phyloP scores from a whole-genome alignment of 805 yeast genomes.

The Groenewaldozyma salmanticensis region DNA sequence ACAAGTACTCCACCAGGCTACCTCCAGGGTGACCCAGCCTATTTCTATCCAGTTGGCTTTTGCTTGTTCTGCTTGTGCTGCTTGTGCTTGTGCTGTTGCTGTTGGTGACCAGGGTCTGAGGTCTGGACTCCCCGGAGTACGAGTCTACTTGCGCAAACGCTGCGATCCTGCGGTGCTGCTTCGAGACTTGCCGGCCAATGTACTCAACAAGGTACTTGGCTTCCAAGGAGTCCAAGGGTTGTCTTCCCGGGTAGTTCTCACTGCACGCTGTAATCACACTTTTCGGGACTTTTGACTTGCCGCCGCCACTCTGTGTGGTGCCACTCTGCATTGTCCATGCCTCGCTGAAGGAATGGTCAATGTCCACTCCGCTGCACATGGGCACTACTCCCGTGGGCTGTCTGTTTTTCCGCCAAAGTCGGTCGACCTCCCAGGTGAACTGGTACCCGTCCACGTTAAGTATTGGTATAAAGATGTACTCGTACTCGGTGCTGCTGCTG shows the following conservation, averaged over 20 bases:
- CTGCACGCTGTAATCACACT: conserved; percentile 48
- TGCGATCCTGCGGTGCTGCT: no score
- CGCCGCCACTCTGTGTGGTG: conserved; percentile 21
- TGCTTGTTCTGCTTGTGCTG: no score
- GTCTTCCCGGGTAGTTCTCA: conserved; percentile 73
- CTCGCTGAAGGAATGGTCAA: conserved; percentile 69
- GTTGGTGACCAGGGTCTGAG: no score
- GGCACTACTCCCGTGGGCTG: conserved; percentile 62
- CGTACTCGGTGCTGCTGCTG: conserved; percentile 39
- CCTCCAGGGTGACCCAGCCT: no score
- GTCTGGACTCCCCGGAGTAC: no score
- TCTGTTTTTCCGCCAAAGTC: conserved; percentile 84
- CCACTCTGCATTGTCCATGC: conserved; percentile 54
- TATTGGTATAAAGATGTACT: conserved; percentile 72
- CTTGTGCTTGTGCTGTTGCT: no score
- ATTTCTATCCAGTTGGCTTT: no score
- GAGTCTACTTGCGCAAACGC: no score
- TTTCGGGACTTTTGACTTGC: background rate
- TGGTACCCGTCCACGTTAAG: conserved; percentile 88
- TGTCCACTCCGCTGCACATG: conserved; percentile 71
- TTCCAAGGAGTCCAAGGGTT: conserved; percentile 58
- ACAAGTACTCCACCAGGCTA: no score
- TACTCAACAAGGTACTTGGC: conserved; percentile 24
- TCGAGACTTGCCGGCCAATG: no score
- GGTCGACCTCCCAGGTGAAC: conserved; percentile 68